Evolutionary conservation across 1,284 basidiomycete genomes (phyloP), one percentile per base, ranked within the genome.

Genomic region (Ustilago sp.): DNA sequence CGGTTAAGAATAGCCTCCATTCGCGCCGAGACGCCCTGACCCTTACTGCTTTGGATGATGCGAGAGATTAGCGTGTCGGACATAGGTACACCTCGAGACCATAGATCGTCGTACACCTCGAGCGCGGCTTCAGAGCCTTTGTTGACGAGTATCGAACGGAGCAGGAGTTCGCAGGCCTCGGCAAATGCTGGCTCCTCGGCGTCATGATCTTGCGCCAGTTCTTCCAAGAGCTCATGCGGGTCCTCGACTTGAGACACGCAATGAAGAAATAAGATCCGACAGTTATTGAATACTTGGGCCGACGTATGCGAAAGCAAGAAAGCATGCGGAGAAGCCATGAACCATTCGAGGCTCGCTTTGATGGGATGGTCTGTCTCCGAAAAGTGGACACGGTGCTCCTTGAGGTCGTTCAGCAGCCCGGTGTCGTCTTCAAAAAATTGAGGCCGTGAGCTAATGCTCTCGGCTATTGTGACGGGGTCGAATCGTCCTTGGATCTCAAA

Each of bases 81-180:
- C n/a, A 75, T 28, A 13, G 63, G 59, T 7, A 74, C 56, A 15
- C 59, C 72, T 13, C 63, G 58, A n/a, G 67, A 62, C 72, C 72
- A 74, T 17, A 75, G 23, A 9, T 67, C 68, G 17, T 75, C 63
- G 43, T 70, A 75, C 11, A 70, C 43, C n/a, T 60, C 57, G 12
- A 70, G 48, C 7, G 68, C 67, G 12, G 56, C 47, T 36, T 70
- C 61, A 8, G 56, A 19, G 39, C 59, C 57, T 11, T 41, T 57
- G 38, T 61, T 54, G 13, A 67, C 28, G 8, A 68, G 31, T 8
- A 39, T 17, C 1, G 73, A 59, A 32, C 73, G 73, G 23, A 75
- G 59, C 48, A 75, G 32, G 3, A 70, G 8, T 0, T 67, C 61
- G 56, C 67, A 66, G 3, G 58, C 58, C 11, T 52, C 53, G 2